Percentiles rank a stretch among this genome's conserved stretches.
These are phyloP conservation scores for Alternaria novae-zelandiae DNA, from an alignment of 2,329 filamentous ascomycete species.

Conservation along the genomic window DNA sequence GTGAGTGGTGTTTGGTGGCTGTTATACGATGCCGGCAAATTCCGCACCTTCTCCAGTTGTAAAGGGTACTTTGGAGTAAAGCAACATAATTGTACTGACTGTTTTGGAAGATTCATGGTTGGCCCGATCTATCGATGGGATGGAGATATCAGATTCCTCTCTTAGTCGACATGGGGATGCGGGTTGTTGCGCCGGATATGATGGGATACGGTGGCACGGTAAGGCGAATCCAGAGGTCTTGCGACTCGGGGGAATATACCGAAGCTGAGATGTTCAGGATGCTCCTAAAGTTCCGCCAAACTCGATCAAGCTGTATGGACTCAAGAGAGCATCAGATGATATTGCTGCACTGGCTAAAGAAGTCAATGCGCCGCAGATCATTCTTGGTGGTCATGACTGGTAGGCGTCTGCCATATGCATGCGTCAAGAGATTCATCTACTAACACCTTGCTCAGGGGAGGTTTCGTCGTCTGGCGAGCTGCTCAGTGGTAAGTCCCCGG, in stretches of 20 bases:
- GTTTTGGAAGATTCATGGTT: slow-evolving; percentile 70
- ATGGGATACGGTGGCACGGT: slow-evolving; percentile 84
- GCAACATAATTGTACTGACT: not conserved
- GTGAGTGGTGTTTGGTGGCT: slow-evolving; percentile 37
- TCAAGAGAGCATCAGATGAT: slow-evolving; percentile 74
- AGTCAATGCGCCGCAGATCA: slow-evolving; percentile 64
- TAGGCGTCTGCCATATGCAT: slow-evolving; percentile 1
- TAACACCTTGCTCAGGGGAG: slow-evolving; percentile 63
- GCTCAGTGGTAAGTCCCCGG: slow-evolving; percentile 62
- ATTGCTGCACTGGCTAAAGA: slow-evolving; percentile 73
- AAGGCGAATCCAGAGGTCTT: slow-evolving; percentile 13
- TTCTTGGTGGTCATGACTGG: slow-evolving; percentile 93
- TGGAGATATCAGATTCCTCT: slow-evolving; percentile 90
- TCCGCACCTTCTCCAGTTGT: not conserved
- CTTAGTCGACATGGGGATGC: slow-evolving; percentile 73
- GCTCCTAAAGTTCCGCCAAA: slow-evolving; percentile 64
- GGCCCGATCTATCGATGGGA: slow-evolving; percentile 80
- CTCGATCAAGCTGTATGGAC: slow-evolving; percentile 67
- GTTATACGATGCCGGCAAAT: slow-evolving; percentile 2
- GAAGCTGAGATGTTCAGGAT: slow-evolving; percentile 38
- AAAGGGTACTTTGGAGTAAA: not conserved
- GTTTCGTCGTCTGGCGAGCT: slow-evolving; percentile 75
- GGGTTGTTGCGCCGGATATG: slow-evolving; percentile 84
- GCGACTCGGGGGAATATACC: not conserved
- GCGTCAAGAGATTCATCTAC: not conserved